Evolutionary conservation across 2,329 filamentous ascomycete species (phyloP).

Genomic region (Chaetomium sp.): DNA sequence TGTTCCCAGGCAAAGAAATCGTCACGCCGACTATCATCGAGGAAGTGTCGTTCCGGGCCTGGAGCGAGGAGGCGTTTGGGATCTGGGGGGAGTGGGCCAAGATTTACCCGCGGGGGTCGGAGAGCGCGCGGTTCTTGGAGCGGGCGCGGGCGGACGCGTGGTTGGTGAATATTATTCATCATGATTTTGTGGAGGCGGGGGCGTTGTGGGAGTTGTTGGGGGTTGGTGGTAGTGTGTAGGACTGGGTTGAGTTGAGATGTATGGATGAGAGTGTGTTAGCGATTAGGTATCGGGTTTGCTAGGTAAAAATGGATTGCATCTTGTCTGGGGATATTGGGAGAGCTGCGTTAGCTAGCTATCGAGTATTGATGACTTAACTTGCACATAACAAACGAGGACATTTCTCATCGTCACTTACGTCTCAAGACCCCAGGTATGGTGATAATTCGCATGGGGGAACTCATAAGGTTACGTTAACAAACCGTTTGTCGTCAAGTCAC

Average conservation of each 20-base stretch:
- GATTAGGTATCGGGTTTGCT: no score
- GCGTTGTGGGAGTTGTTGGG: slow-evolving; percentile 64
- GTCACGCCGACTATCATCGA: slow-evolving; percentile 95
- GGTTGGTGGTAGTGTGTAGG: slow-evolving; percentile 22
- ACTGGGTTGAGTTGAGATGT: not conserved
- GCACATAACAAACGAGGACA: no score
- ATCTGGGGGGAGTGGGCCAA: slow-evolving; percentile 93
- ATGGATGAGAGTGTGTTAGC: no score
- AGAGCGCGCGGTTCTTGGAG: slow-evolving; percentile 66
- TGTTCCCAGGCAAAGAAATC: slow-evolving; percentile 93
- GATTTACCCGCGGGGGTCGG: slow-evolving; percentile 70
- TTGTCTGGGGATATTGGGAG: no score
- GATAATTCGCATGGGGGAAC: no score
- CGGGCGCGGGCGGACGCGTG: slow-evolving; percentile 64
- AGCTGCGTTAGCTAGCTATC: no score
- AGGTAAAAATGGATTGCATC: no score
- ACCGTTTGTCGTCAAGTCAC: no score
- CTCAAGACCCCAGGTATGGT: no score
- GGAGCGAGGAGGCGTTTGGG: slow-evolving; percentile 91
- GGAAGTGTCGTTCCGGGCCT: slow-evolving; percentile 85
- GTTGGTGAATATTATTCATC: slow-evolving; percentile 87
- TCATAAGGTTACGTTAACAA: no score
- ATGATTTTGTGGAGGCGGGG: slow-evolving; percentile 64
- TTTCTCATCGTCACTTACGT: no score
- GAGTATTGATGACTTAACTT: no score